phyloP scores from a whole-genome alignment of 2,329 filamentous ascomycete genomes.

The Drechslerella stenobrocha region DNA sequence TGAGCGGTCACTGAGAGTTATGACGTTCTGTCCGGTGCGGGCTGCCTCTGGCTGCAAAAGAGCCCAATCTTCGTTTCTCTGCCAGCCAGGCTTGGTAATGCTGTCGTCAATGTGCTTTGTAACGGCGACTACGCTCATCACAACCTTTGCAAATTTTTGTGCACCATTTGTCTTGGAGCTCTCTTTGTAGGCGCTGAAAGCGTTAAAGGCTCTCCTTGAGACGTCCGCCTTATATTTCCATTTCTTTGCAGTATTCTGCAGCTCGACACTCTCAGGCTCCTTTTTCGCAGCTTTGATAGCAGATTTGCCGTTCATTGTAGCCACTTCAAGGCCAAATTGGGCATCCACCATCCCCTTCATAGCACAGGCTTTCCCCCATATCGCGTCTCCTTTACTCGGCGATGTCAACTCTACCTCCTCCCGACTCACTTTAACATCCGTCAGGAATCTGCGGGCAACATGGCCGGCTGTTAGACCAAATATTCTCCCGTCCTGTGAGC shows the following conservation, averaged over 20 bases:
- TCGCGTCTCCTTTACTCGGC: background rate
- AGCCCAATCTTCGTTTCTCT: background rate
- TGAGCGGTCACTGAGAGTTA: background rate
- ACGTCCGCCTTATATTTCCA: background rate
- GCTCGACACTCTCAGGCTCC: background rate
- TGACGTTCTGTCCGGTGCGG: background rate
- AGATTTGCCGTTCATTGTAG: background rate
- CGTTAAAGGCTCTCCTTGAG: background rate
- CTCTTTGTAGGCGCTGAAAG: background rate
- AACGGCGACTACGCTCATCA: background rate
- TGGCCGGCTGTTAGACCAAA: background rate
- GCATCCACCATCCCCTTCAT: background rate
- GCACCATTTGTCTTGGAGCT: background rate
- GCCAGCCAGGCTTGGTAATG: background rate
- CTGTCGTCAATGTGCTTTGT: background rate
- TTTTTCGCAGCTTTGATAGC: background rate
- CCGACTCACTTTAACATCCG: background rate
- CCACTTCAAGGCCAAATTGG: background rate
- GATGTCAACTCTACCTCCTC: background rate
- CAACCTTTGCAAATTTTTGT: background rate
- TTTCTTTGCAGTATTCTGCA: background rate
- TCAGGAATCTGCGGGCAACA: background rate
- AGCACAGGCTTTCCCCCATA: background rate
- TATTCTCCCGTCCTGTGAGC: background rate
- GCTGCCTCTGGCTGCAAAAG: background rate